Evolutionary conservation across 2,329 filamentous ascomycete genomes (phyloP).

Genomic region (Xylariaceae sp.): DNA sequence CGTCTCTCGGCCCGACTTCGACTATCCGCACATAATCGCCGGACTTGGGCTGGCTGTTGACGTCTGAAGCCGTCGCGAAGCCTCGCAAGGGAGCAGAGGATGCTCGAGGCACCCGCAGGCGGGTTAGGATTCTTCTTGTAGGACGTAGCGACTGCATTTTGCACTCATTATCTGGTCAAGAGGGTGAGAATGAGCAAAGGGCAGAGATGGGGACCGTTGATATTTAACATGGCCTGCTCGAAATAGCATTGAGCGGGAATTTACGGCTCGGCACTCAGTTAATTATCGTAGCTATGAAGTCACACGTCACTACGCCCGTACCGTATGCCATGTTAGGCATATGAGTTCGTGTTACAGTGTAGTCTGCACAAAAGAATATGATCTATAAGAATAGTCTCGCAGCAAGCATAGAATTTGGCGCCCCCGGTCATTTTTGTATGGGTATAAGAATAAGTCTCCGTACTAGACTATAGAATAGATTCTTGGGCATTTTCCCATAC

Average conservation of each 20-base stretch:
- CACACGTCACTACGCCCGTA: not conserved
- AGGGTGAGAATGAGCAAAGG: not conserved
- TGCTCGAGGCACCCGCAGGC: slow-evolving; percentile 21
- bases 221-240: not conserved
- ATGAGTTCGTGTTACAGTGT: too few species aligned
- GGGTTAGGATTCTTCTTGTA: slow-evolving; percentile 29
- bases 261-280: not conserved
- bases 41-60: slow-evolving; percentile 23
- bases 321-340: not conserved
- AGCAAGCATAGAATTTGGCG: too few species aligned
- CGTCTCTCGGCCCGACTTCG: slow-evolving; percentile 66
- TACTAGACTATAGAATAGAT: too few species aligned
- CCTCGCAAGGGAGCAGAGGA: slow-evolving; percentile 20
- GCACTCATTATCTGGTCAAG: slow-evolving; percentile 19
- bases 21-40: slow-evolving; percentile 46
- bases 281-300: not conserved
- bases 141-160: slow-evolving; percentile 33
- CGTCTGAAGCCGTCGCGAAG: slow-evolving; percentile 33
- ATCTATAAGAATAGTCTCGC: too few species aligned
- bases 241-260: not conserved
- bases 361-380: too few species aligned
- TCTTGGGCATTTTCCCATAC: too few species aligned
- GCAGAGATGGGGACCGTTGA: not conserved
- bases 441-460: too few species aligned
- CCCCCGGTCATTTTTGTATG: too few species aligned